Evolutionary conservation across 129 eudicot genomes (phyloP), one percentile per base, ranked within the genome.

Genomic region (Centaurea solstitialis): DNA sequence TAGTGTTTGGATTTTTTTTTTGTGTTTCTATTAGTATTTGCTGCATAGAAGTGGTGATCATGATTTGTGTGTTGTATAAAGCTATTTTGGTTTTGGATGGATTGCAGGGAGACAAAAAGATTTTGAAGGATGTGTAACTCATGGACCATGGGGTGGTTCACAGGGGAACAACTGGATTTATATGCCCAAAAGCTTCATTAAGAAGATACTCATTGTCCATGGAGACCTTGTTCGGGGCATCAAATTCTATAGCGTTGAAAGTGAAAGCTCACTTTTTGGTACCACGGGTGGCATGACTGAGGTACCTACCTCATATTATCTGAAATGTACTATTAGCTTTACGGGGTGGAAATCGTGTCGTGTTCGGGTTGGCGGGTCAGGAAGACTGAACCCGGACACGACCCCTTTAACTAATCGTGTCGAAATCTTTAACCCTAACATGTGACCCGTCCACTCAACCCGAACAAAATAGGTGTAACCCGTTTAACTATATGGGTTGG

Each of bases 71-170:
- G 13, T 4, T 24, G 21, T 43, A 1, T 73, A 37, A 26, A 45
- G 23, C 40, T 13, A 2, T 30, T 9, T 8, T 28, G 12, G 23
- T 6, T 7, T 5, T 74, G 9, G 57, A 62, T 61, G 37, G n/a
- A 20, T 61, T 62, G 72, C 61, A 76, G 80, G 61, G 17, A 37
- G 38, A 7, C 37, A 30, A 15, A 64, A 62, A 3, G 3, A 59
- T 18, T 33, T 26, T 1, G 21, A 78, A 24, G 69, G 67, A 68
- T 68, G 76, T 68, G 18, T 18, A 41, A 40, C 11, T 45, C 75
- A 43, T 39, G 82, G 82, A 26, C 82, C 82, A 18, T 78, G 82
- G 82, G 79, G 69, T 75, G 69, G 50, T 28, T 68, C 75, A 5
- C 10, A 23, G 5, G 68, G 75, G 82, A 47, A 4, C 12, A 21